phyloP scores from a whole-genome alignment of 306 rosid species.

The Trifolium pratense region DNA sequence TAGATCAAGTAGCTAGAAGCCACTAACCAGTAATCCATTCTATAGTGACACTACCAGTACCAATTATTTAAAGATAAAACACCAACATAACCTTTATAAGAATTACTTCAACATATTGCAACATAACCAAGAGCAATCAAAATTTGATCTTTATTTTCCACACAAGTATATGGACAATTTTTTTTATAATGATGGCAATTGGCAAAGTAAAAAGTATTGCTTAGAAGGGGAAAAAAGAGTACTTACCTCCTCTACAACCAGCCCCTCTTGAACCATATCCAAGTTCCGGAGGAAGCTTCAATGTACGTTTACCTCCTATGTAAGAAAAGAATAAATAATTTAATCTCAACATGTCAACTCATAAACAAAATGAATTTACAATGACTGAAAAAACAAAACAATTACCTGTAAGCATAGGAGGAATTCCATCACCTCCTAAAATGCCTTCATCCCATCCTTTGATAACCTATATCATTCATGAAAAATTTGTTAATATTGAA shows the following conservation, averaged over 20 bases:
- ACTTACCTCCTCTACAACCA: conserved; percentile 91
- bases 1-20: neutral
- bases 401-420: conserved; percentile 98
- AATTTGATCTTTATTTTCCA: conserved; percentile 10
- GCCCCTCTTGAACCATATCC: conserved; percentile 94
- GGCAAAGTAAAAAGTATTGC: conserved; percentile 24
- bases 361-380: conserved; percentile 12
- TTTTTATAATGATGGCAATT: conserved; percentile 21
- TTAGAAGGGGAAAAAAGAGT: conserved; percentile 9
- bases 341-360: neutral
- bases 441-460: conserved; percentile 99
- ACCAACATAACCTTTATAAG: neutral
- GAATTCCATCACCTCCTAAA: conserved; percentile 88
- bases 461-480: conserved; percentile 65
- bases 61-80: conserved; percentile 5
- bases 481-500: conserved; percentile 19
- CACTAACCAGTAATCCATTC: neutral
- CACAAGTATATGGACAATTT: neutral
- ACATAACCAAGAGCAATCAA: conserved; percentile 19
- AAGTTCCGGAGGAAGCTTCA: conserved; percentile 93
- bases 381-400: conserved; percentile 1
- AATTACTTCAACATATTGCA: conserved; percentile 1
- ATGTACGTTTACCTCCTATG: conserved; percentile 79
- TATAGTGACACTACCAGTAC: neutral
- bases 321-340: neutral